Percentiles rank a stretch among this genome's conserved stretches.
Evolutionary conservation across 2,329 filamentous ascomycete species (phyloP).

Genomic region (Cytospora paraplurivora): DNA sequence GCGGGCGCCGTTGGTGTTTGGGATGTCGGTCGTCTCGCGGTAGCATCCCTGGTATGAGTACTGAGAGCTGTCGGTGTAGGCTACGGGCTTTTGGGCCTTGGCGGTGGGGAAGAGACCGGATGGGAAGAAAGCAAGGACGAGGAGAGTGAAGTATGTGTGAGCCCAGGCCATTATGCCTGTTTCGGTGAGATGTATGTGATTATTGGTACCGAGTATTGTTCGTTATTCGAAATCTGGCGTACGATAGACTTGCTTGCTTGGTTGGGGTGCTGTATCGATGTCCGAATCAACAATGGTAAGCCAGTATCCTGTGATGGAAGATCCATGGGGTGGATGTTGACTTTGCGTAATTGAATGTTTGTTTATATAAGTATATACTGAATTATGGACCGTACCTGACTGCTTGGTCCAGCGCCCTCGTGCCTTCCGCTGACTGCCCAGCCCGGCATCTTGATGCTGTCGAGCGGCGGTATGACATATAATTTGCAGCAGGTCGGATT

Average conservation of each 20-base stretch:
- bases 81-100: slow-evolving; percentile 28
- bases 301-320: too few species aligned
- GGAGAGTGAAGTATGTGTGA: background rate
- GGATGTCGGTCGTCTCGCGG: slow-evolving; percentile 56
- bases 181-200: background rate
- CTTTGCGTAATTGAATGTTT: background rate
- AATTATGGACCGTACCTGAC: background rate
- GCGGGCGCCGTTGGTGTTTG: slow-evolving; percentile 43
- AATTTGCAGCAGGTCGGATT: too few species aligned
- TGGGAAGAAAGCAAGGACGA: slow-evolving; percentile 16
- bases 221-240: background rate
- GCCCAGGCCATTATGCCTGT: background rate
- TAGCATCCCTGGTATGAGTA: slow-evolving; percentile 61
- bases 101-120: slow-evolving; percentile 23
- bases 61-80: slow-evolving; percentile 41
- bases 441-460: background rate
- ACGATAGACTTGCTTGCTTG: background rate
- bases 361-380: background rate
- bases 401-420: background rate
- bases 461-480: background rate
- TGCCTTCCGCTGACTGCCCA: background rate
- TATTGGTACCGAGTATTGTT: background rate
- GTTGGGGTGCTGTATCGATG: background rate
- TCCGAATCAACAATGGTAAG: background rate
- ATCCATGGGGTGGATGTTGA: background rate